phyloP scores from a whole-genome alignment of 106 monocot species.

The Dendrobium nobile region DNA sequence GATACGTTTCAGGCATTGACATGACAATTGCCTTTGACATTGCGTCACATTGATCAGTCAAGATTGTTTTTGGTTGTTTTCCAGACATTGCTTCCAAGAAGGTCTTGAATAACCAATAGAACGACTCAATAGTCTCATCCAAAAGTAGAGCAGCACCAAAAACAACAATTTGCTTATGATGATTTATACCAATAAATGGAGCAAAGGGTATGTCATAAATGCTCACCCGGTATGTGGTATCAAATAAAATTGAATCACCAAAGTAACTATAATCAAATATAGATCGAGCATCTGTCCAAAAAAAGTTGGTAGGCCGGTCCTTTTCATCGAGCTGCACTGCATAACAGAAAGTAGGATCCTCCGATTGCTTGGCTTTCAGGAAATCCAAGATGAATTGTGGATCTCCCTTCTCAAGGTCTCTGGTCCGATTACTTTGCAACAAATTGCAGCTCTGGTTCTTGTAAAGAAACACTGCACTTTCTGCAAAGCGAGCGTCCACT shows the following conservation, averaged over 20 bases:
- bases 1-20: slow-evolving; percentile 22
- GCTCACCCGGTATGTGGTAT: slow-evolving; percentile 39
- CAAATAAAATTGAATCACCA: slow-evolving; percentile 58
- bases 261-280: slow-evolving; percentile 50
- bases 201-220: slow-evolving; percentile 49
- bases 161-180: slow-evolving; percentile 40
- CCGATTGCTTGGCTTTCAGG: slow-evolving; percentile 50
- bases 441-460: slow-evolving; percentile 33
- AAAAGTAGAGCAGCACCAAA: slow-evolving; percentile 54
- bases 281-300: slow-evolving; percentile 61
- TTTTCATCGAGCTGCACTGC: slow-evolving; percentile 58
- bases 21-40: slow-evolving; percentile 28
- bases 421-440: slow-evolving; percentile 22
- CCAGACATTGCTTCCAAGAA: slow-evolving; percentile 54
- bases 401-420: slow-evolving; percentile 52
- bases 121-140: slow-evolving; percentile 47
- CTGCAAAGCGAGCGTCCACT: not conserved
- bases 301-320: slow-evolving; percentile 49
- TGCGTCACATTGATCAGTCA: slow-evolving; percentile 31
- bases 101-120: slow-evolving; percentile 44
- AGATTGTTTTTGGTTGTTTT: slow-evolving; percentile 37
- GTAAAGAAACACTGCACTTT: slow-evolving; percentile 11
- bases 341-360: slow-evolving; percentile 65
- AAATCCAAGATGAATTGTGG: slow-evolving; percentile 49
- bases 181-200: slow-evolving; percentile 57